Evolutionary conservation across 2,329 filamentous ascomycete genomes (phyloP), one percentile per base, ranked within the genome.

Genomic region (Ascochyta clinopodiicola): DNA sequence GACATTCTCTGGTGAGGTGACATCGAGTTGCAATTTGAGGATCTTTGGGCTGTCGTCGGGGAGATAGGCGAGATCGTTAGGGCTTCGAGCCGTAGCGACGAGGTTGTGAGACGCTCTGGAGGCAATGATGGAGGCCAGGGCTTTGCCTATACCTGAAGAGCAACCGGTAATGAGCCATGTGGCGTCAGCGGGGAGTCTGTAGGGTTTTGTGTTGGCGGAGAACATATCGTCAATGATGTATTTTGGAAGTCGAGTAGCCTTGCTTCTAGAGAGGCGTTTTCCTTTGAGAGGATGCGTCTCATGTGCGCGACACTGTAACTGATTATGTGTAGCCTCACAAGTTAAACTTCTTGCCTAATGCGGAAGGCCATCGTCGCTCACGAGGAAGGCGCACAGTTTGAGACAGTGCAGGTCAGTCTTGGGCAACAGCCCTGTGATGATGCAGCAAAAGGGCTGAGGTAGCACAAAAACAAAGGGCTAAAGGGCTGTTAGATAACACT

Each of bases 61-160:
- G 8, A 83, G 72, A 59, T 74, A 75, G 2, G 75, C 71, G 3
- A 84, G 77, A n/a, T 67, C 58, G 1, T 71, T 56, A 0, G 69
- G 62, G 24, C 80, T 77, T n/a, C 82, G 78, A 25, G 81, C 81
- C 2, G 81, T 83, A 2, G 80, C 80, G 24, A 83, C 73, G 2
- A 83, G 63, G 40, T 78, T 76, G 25, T 80, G 72, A 24, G 56
- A 63, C 1, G 75, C 68, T 35, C 79, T 74, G 51, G 59, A 70
- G 10, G 77, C 71, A 36, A 82, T 63, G 19, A 75, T 66, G 19
- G 62, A 64, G 12, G 77, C 77, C 19, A 83, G 64, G 1, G 70
- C 71, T 29, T 69, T 69, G 37, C 81, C 81, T 7, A 83, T 80
- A 12, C 81, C 81, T 0, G 75, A 78, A 0, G 81, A 83, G 61